A percentile compares a stretch with the other conserved stretches of the same genome.
Evolutionary conservation across 2,329 filamentous ascomycete species (phyloP).

Genomic region (Fusarium cicatricum): DNA sequence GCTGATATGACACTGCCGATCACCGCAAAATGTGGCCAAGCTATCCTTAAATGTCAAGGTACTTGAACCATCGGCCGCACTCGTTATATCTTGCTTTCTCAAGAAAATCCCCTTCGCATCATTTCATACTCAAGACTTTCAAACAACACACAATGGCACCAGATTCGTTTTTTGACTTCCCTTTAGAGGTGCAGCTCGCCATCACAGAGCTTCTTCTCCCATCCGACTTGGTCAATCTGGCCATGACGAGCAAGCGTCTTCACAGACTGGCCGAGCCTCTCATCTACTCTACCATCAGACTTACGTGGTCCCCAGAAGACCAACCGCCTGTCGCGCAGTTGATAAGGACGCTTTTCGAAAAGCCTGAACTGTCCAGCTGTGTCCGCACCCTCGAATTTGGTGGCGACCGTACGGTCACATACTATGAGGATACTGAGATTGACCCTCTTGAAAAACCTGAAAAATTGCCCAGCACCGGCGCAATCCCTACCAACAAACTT

Average conservation of each 20-base stretch:
- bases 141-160: background rate
- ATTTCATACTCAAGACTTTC: too few relatives aligned
- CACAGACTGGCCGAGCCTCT: background rate
- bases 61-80: too few relatives aligned
- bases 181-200: background rate
- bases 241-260: background rate
- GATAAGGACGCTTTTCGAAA: slow-evolving; percentile 1
- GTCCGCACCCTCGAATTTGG: background rate
- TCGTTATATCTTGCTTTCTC: too few relatives aligned
- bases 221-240: background rate
- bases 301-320: background rate
- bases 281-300: background rate
- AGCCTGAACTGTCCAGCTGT: background rate
- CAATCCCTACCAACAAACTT: background rate
- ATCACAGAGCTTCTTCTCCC: background rate
- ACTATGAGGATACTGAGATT: too few relatives aligned
- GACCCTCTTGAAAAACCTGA: background rate
- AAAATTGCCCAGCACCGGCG: background rate
- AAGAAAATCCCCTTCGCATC: too few relatives aligned
- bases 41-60: too few relatives aligned
- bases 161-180: background rate
- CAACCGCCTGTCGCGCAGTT: background rate
- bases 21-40: too few relatives aligned
- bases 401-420: too few relatives aligned
- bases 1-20: too few relatives aligned